Percentiles rank a stretch among this genome's conserved stretches.
phyloP scores from a whole-genome alignment of 2,329 filamentous ascomycete genomes.

The Clonostachys rosea region DNA sequence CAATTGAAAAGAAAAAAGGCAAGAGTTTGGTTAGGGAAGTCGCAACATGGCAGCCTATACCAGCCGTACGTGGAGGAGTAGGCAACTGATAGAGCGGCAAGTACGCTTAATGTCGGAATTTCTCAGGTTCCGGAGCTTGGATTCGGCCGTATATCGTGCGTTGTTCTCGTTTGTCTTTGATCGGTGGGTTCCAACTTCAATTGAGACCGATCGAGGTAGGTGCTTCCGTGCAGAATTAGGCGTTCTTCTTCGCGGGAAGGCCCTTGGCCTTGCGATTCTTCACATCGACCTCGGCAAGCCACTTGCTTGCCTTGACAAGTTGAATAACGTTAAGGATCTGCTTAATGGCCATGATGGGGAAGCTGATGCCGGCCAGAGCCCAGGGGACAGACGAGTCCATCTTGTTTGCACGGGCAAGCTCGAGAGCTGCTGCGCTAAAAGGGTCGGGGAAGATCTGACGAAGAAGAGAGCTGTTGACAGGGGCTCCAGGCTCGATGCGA shows the following conservation, averaged over 20 bases:
- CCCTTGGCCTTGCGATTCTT: conserved; percentile 52
- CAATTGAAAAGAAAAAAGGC: too few relatives aligned
- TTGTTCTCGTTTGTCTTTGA: too few relatives aligned
- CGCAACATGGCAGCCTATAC: too few relatives aligned
- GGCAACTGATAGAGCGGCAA: too few relatives aligned
- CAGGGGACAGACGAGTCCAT: conserved; percentile 63
- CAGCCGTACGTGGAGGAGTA: too few relatives aligned
- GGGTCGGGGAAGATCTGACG: conserved; percentile 80
- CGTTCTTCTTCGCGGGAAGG: conserved; percentile 37
- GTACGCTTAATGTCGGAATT: too few relatives aligned
- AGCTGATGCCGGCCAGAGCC: conserved; percentile 76
- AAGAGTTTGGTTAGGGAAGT: too few relatives aligned
- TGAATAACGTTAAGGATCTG: conserved; percentile 93
- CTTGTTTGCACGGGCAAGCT: conserved; percentile 92
- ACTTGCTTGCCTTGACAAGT: conserved; percentile 86
- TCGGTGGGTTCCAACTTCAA: too few relatives aligned
- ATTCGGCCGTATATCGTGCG: too few relatives aligned
- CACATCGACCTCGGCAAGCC: conserved; percentile 88
- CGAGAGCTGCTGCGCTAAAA: conserved; percentile 87
- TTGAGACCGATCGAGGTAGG: too few relatives aligned
- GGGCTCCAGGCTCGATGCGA: conserved; percentile 59
- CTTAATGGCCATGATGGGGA: conserved; percentile 86
- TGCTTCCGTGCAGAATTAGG: not conserved
- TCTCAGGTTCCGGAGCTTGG: too few relatives aligned
- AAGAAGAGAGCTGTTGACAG: conserved; percentile 65